Base-by-base conservation (phyloP, 108 stramenopile genomes). In the Nitzschia sp. region DNA sequence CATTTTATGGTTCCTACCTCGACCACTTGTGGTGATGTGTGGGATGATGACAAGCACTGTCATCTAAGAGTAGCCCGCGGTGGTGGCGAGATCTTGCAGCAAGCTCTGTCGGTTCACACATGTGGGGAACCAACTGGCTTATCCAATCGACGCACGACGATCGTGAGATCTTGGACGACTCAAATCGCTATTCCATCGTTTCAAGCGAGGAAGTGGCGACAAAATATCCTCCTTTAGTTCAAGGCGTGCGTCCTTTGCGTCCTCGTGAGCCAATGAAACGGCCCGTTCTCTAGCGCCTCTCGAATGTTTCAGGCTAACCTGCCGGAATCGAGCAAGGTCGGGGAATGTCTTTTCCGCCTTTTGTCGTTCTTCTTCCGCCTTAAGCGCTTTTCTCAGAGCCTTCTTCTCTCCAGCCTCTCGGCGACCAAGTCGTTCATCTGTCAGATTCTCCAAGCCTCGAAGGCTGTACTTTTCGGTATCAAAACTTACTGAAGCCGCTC, bases 331-430 rank as follows among this genome's bases (percentile, higher is more conserved):
- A 1, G 59, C 35, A 25, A 55, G 11, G 33, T 75, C 60, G 3
- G 58, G 59, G 29, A 61, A 54, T 19, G 26, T 66, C 0, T 28
- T 17, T 19, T 63, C 64, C 32, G 33, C 21, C 60, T 62, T 61
- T 55, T 75, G 73, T 5, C 52, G 47, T 2, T 31, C 52, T 62
- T 75, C 65, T 62, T 75, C 73, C 27, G 23, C 53, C 23, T 50
- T 45, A 22, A 75, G 23, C 22, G 58, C 73, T 50, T 68, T 67
- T 27, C 19, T 30, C 13, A 67, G 25, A 22, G 56, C 57, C 50
- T 67, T 67, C 38, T 41, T 50, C 53, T 75, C 73, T 8, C 32
- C 46, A 5, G 19, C 34, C 31, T 61, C 8, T 23, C 73, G 45
- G 23, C 62, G 48, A 34, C 26, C 27, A 1, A 53, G 16, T 25